Evolutionary conservation across 805 yeast genomes (phyloP).

Genomic region (Kodamaea jinghongensis): DNA sequence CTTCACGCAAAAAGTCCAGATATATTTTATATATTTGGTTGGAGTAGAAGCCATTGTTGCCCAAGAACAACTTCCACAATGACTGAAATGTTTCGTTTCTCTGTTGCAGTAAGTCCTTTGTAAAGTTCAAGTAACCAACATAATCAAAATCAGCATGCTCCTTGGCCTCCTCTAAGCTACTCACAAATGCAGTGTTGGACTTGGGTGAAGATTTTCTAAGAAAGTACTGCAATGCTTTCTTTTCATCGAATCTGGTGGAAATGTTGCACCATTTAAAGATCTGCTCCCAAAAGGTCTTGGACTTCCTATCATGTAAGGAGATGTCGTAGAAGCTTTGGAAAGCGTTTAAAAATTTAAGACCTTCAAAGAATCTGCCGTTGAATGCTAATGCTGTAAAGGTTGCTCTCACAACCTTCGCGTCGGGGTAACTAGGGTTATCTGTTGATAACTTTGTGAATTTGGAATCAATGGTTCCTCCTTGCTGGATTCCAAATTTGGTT

Average conservation of each 20-base stretch:
- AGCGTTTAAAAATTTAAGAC: slow-evolving; percentile 33
- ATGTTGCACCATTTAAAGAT: slow-evolving; percentile 38
- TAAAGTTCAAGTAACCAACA: slow-evolving; percentile 31
- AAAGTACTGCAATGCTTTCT: slow-evolving; percentile 26
- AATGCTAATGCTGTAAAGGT: slow-evolving; percentile 32
- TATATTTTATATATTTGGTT: slow-evolving; percentile 23
- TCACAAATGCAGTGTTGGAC: slow-evolving; percentile 6
- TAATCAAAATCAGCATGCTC: slow-evolving; percentile 37
- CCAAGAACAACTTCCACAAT: slow-evolving; percentile 35
- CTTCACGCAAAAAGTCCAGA: slow-evolving; percentile 23
- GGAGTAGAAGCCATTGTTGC: slow-evolving; percentile 23
- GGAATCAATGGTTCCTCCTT: slow-evolving; percentile 19
- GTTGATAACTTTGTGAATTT: slow-evolving; percentile 3
- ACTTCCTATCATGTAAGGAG: slow-evolving; percentile 14
- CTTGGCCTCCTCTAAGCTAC: slow-evolving; percentile 24
- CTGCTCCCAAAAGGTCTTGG: slow-evolving; percentile 35
- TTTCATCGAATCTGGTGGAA: slow-evolving; percentile 28
- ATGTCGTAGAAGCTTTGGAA: slow-evolving; percentile 32
- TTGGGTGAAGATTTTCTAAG: slow-evolving; percentile 16
- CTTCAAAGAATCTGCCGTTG: slow-evolving; percentile 29
- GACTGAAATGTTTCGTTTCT: slow-evolving; percentile 27
- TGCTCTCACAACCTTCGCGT: slow-evolving; percentile 23
- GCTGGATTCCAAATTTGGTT: slow-evolving; percentile 31
- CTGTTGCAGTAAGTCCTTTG: slow-evolving; percentile 21
- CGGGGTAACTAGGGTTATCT: slow-evolving; percentile 24